Conservation (phyloP, 179 eudicot genomes). For the Beta corolliflora region DNA sequence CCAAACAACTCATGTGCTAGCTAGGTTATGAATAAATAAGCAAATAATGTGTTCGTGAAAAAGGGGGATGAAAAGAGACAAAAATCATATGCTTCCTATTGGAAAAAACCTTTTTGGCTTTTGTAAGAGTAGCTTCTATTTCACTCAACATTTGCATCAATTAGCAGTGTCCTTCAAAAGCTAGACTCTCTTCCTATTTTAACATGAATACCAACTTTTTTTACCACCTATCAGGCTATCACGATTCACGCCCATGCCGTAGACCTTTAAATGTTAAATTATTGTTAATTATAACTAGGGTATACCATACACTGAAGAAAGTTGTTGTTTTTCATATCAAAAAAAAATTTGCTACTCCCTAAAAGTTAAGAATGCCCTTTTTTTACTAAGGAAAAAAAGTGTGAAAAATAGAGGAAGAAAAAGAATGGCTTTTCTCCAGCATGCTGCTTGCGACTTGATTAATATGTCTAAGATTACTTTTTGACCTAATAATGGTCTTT, state of each 20-base stretch:
- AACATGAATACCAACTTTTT: not conserved
- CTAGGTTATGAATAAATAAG: not conserved
- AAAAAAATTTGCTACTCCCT: too few species aligned
- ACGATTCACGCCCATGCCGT: not conserved
- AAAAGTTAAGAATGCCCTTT: not conserved
- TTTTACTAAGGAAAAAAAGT: not conserved
- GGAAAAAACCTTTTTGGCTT: not conserved
- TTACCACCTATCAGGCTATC: not conserved
- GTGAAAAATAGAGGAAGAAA: not conserved
- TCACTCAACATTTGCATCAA: constrained; percentile 2
- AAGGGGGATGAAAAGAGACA: not conserved
- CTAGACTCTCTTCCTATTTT: not conserved
- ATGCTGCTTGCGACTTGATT: constrained; percentile 9
- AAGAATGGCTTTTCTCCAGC: not conserved
- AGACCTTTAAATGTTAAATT: constrained; percentile 1
- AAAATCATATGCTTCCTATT: not conserved
- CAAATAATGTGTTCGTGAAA: not conserved
- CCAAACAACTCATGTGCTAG: too few species aligned
- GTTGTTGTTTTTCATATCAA: too few species aligned
- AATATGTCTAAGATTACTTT: not conserved
- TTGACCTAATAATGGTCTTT: not conserved
- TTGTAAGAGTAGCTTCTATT: constrained; percentile 11
- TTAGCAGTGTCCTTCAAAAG: not conserved
- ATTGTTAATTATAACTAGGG: not conserved
- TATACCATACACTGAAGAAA: not conserved